A percentile compares a stretch with the other conserved stretches of the same genome.
Conservation (phyloP, 129 eudicot genomes). For the Centrapalus pauciflorus region DNA sequence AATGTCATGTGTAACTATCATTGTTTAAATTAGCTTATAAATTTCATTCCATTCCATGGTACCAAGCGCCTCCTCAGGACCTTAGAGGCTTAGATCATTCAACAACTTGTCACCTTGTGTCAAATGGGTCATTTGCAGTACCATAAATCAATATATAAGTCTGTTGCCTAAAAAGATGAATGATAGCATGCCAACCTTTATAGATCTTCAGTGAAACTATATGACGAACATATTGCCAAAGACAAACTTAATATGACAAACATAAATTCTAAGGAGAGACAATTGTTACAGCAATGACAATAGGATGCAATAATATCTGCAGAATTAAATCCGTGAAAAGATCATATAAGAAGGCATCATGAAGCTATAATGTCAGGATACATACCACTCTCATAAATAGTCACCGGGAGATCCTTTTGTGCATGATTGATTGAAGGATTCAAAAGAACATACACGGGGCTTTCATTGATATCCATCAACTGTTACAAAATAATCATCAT, state of each 20-base stretch:
- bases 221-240: not conserved
- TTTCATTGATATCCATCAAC: slow-evolving; percentile 98
- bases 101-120: not conserved
- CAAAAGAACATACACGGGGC: slow-evolving; percentile 80
- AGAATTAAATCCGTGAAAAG: not conserved
- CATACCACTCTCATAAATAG: slow-evolving; percentile 91
- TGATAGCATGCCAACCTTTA: not conserved
- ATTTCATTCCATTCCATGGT: too few species aligned
- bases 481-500: slow-evolving; percentile 32
- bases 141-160: not conserved
- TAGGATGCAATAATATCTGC: not conserved
- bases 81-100: too few species aligned
- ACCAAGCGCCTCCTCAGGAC: too few species aligned
- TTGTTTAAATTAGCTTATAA: too few species aligned
- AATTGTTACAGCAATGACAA: not conserved
- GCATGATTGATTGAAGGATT: slow-evolving; percentile 89
- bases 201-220: not conserved
- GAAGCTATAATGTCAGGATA: not conserved
- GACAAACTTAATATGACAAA: not conserved
- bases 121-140: slow-evolving; percentile 2
- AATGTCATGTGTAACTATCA: too few species aligned
- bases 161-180: not conserved
- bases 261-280: not conserved
- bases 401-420: slow-evolving; percentile 90
- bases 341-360: not conserved